Evolutionary conservation across 225 moss, liverwort and hornwort genomes (phyloP).

Genomic region (Lunularia cruciata): DNA sequence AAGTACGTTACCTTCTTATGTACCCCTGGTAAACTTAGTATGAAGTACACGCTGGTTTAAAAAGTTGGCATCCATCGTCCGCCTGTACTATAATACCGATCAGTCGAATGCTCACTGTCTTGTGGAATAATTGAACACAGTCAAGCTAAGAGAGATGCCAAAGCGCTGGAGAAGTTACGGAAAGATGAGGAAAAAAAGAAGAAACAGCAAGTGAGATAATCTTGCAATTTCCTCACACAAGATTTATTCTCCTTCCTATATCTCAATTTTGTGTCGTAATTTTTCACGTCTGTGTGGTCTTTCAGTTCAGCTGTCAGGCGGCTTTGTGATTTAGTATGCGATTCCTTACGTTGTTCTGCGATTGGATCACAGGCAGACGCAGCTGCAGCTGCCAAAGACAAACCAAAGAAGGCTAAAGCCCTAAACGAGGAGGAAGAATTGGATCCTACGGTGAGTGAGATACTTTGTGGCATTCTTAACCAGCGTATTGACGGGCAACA

Average conservation of each 20-base stretch:
- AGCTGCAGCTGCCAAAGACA: constrained; percentile 32
- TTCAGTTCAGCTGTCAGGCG: background rate
- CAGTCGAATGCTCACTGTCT: background rate
- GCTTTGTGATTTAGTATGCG: background rate
- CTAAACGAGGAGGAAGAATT: constrained; percentile 68
- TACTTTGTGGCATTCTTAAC: background rate
- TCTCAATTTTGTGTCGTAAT: background rate
- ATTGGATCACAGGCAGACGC: constrained; percentile 27
- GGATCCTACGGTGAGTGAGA: constrained; percentile 64
- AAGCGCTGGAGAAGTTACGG: constrained; percentile 41
- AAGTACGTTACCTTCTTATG: constrained; percentile 13
- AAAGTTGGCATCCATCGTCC: too few species aligned
- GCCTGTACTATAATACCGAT: background rate
- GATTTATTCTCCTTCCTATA: background rate
- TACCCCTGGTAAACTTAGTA: background rate
- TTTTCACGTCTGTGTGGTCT: too few species aligned
- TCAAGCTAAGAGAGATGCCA: constrained; percentile 44
- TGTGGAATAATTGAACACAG: constrained; percentile 15
- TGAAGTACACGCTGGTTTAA: background rate
- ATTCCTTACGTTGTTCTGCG: background rate
- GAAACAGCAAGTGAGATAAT: constrained; percentile 30
- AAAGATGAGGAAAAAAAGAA: constrained; percentile 41
- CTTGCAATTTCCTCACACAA: background rate
- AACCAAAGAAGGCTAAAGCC: constrained; percentile 27
- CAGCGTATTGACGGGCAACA: too few species aligned